A percentile compares a stretch with the other conserved stretches of the same genome.
Evolutionary conservation across 345 rosid species (phyloP).

Genomic region (Eucalyptus microcorys): DNA sequence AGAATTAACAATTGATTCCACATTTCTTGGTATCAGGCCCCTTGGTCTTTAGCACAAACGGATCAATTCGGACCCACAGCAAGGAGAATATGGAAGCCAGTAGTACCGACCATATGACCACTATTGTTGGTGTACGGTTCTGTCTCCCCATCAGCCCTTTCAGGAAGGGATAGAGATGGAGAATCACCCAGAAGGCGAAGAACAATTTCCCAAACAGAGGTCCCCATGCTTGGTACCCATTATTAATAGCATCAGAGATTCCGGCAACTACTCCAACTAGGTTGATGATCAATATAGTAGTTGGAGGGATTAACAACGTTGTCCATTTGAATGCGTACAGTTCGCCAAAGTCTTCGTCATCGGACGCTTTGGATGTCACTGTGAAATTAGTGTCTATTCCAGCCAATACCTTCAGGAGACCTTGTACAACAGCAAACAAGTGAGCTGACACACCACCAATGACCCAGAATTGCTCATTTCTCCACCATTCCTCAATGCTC

Average conservation of each 20-base stretch:
- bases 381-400: conserved; percentile 97
- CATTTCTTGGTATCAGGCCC: conserved; percentile 83
- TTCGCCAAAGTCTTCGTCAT: conserved; percentile 90
- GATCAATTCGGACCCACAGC: conserved; percentile 93
- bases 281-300: conserved; percentile 84
- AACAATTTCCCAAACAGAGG: conserved; percentile 95
- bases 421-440: conserved; percentile 87
- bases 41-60: conserved; percentile 84
- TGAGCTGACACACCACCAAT: conserved; percentile 96
- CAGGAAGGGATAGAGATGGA: conserved; percentile 96
- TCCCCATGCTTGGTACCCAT: conserved; percentile 92
- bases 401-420: conserved; percentile 79
- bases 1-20: conserved; percentile 78
- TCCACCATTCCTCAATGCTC: conserved; percentile 99
- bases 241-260: conserved; percentile 89
- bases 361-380: conserved; percentile 80
- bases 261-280: conserved; percentile 95
- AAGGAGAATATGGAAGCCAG: conserved; percentile 91
- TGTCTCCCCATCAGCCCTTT: conserved; percentile 97
- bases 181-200: conserved; percentile 90
- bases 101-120: conserved; percentile 91
- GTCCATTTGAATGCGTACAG: conserved; percentile 93
- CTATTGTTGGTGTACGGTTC: conserved; percentile 93
- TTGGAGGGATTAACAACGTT: conserved; percentile 86
- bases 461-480: conserved; percentile 98